phyloP scores from a whole-genome alignment of 1,284 basidiomycete genomes.

The Sutorius eximius region DNA sequence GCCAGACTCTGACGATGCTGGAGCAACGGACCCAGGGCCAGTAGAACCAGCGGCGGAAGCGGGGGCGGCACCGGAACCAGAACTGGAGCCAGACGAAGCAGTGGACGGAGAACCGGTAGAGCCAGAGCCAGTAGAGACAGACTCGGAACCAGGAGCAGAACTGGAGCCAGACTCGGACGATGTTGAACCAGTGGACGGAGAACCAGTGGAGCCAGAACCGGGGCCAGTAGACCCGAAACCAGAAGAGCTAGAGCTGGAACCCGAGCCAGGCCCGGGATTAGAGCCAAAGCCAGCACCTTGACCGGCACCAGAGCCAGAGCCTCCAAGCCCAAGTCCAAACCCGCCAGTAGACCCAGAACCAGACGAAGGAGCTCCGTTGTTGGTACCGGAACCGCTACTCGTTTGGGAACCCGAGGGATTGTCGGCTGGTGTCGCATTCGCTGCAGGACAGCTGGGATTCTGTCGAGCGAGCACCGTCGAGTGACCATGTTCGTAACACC shows the following conservation, averaged over 20 bases:
- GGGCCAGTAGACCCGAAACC: not conserved
- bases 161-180: not conserved
- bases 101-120: not conserved
- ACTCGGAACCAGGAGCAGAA: too few species aligned
- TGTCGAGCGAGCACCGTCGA: constrained; percentile 28
- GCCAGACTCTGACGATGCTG: too few species aligned
- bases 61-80: too few species aligned
- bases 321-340: too few species aligned
- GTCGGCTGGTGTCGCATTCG: not conserved
- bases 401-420: not conserved
- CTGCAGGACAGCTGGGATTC: constrained; percentile 17
- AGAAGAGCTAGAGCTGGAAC: not conserved
- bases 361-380: constrained; percentile 2
- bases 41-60: too few species aligned
- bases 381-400: not conserved
- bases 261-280: not conserved
- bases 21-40: not conserved
- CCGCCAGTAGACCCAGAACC: not conserved
- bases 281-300: not conserved
- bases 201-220: not conserved
- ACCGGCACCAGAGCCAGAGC: constrained; percentile 4
- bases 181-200: not conserved
- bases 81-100: too few species aligned
- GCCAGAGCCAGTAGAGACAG: not conserved
- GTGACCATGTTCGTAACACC: constrained; percentile 26